Base-by-base conservation (phyloP, 805 yeast species). In the Huiozyma sinensis region DNA sequence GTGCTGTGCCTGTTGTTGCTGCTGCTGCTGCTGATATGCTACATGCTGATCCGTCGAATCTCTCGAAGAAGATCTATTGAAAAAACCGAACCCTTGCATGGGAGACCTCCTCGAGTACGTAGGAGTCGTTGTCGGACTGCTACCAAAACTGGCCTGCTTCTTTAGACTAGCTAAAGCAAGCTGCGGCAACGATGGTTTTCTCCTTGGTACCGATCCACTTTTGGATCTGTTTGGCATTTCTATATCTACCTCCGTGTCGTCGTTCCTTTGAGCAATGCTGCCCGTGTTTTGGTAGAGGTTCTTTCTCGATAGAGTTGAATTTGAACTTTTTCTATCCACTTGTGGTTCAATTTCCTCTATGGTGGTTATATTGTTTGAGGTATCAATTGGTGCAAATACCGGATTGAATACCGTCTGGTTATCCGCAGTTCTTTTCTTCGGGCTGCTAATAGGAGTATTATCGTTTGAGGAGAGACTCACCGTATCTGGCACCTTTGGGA, bases 171-270 rank as follows among this genome's bases (percentile, higher is more conserved):
- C 44, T 33, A 57, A 48, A n/a, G 63, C 48, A 42, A 61, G 41
- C 45, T 58, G 60, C 36, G 65, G 60, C 38, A 59, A 46, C 5
- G 64, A 58, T 7, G 64, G 61, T 34, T 53, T 56, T 36, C 54
- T 52, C 33, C 45, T 49, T 35, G 56, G 56, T 6, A 50, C 40
- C 13, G 48, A 45, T 29, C 50, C 61, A 39, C 53, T 51, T 30
- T 46, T 45, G 13, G 36, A 37, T 13, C 38, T 48, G 29, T 30
- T 28, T 17, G 24, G 24, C 24, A 17, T 17, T 29, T 36, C n/a
- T 28, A 42, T 12, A 38, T 12, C 12, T 39, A 43, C 36, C 30
- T 31, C 33, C 13, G 40, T 33, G 11, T 13, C 28, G 6, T 12
- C 30, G 33, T 35, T 29, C 27, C 11, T 33, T 27, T 9, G 24